Base-by-base conservation (phyloP, 2,329 filamentous ascomycete genomes). In the Colletotrichum simmondsii region DNA sequence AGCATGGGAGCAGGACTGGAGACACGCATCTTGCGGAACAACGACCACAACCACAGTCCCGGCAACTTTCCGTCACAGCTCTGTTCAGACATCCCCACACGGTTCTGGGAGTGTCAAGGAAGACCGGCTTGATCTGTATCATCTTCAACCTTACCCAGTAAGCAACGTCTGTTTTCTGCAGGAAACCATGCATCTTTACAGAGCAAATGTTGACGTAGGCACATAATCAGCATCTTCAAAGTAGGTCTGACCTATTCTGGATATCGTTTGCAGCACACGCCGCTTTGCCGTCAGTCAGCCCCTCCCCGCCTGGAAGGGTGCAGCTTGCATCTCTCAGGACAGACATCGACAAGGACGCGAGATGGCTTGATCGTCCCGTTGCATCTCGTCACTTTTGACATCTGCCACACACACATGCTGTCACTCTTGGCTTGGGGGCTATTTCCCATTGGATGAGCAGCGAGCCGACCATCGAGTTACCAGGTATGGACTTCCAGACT, bases 221-320 rank as follows among this genome's bases (percentile, higher is more conserved):
- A 19, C 37, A 42, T 16, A 19, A 42, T 42, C 37, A 42, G 16
- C 37, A 42, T 42, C 37, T 42, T 42, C 14, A 19, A 42, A 56
- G 11, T 16, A 22, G 5, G 24, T 6, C 59, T 4, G 46, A 10
- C 32, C 59, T 26, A 32, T 60, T 69, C 26, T 22, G 28, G 42
- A n/a, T 14, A 5, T 69, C 28, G 70, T 72, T 65, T 72, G 70
- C 24, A 70, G 65, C 59, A 59, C 52, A 58, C 28, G 53, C 69
- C 54, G 59, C 54, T 56, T 26, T 65, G 42, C 16, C 53, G 46
- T 56, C 65, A 37, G 26, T 24, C 42, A 12, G 35, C 59, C 53
- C 19, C 37, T 28, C 53, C 28, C 16, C n/a, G 30, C 26, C 49
- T 57, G 61, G 71, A 53, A 65, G 60, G 54, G 14, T 60, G 42